phyloP scores from a whole-genome alignment of 805 yeast species.

The Teunomyces kruisii region DNA sequence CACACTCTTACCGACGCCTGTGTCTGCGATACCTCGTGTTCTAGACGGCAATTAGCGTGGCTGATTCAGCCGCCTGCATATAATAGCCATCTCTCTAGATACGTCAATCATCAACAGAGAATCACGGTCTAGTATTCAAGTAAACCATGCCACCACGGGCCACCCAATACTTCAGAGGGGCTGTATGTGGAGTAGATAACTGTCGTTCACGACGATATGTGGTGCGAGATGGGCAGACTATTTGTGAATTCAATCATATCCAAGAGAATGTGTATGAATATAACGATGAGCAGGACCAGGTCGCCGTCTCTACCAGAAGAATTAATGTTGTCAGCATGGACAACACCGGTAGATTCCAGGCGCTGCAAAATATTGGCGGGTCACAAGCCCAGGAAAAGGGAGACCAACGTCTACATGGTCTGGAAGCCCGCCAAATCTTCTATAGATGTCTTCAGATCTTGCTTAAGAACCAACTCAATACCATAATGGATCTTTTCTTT shows the following conservation, averaged over 20 bases:
- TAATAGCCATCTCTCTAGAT: no score
- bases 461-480: constrained; percentile 46
- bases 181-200: constrained; percentile 85
- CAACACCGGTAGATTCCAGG: constrained; percentile 8
- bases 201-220: constrained; percentile 80
- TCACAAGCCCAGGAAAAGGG: constrained; percentile 5
- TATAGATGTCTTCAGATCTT: constrained; percentile 50
- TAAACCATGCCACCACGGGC: constrained; percentile 11
- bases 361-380: neutral
- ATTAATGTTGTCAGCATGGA: constrained; percentile 37
- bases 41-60: no score
- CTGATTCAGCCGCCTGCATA: no score
- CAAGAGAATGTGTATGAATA: constrained; percentile 75
- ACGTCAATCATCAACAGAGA: no score
- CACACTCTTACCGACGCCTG: no score
- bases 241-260: constrained; percentile 91
- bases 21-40: no score
- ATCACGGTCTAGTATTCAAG: no score
- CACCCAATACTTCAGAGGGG: constrained; percentile 62
- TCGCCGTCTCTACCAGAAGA: constrained; percentile 51
- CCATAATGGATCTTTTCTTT: constrained; percentile 14
- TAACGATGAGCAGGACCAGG: constrained; percentile 79
- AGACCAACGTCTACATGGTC: constrained; percentile 42
- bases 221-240: constrained; percentile 69
- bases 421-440: constrained; percentile 43